phyloP scores from a whole-genome alignment of 352 stramenopile genomes.

The Halophytophthora batemanensis region DNA sequence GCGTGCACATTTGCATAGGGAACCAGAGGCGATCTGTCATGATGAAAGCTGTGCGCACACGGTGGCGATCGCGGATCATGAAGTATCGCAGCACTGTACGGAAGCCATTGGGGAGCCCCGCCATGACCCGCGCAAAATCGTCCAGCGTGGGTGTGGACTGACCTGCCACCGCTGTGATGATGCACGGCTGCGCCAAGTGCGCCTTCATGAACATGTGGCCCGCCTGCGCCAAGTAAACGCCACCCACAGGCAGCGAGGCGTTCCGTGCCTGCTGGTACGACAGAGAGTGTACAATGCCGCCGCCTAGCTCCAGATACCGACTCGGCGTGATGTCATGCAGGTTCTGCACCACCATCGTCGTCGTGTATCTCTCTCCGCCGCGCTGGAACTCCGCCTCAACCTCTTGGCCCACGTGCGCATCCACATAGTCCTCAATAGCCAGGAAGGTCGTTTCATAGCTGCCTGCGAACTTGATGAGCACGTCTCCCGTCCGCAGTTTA shows the following conservation, averaged over 20 bases:
- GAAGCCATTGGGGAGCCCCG: slow-evolving; percentile 69
- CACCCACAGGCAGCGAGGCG: slow-evolving; percentile 65
- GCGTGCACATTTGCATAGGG: slow-evolving; percentile 73
- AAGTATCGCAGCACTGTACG: slow-evolving; percentile 85
- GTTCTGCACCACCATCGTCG: slow-evolving; percentile 54
- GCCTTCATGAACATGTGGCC: slow-evolving; percentile 92
- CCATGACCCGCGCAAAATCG: slow-evolving; percentile 75
- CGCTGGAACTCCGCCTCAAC: slow-evolving; percentile 77
- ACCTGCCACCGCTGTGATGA: slow-evolving; percentile 83
- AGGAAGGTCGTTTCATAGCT: slow-evolving; percentile 82
- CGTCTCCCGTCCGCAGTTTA: slow-evolving; percentile 81
- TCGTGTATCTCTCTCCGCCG: slow-evolving; percentile 49
- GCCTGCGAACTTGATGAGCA: slow-evolving; percentile 80
- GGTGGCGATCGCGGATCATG: slow-evolving; percentile 84
- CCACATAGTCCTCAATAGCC: slow-evolving; percentile 72
- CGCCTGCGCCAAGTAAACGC: slow-evolving; percentile 83
- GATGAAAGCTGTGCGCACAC: slow-evolving; percentile 82
- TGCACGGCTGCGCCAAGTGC: slow-evolving; percentile 78
- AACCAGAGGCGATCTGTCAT: slow-evolving; percentile 91
- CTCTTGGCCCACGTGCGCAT: slow-evolving; percentile 60
- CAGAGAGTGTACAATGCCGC: slow-evolving; percentile 84
- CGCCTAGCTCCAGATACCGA: slow-evolving; percentile 82
- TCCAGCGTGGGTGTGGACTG: slow-evolving; percentile 80
- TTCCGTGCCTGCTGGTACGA: slow-evolving; percentile 89
- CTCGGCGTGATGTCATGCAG: slow-evolving; percentile 83